phyloP scores from a whole-genome alignment of 2,329 filamentous ascomycete genomes.

The Metarhizium rileyi region DNA sequence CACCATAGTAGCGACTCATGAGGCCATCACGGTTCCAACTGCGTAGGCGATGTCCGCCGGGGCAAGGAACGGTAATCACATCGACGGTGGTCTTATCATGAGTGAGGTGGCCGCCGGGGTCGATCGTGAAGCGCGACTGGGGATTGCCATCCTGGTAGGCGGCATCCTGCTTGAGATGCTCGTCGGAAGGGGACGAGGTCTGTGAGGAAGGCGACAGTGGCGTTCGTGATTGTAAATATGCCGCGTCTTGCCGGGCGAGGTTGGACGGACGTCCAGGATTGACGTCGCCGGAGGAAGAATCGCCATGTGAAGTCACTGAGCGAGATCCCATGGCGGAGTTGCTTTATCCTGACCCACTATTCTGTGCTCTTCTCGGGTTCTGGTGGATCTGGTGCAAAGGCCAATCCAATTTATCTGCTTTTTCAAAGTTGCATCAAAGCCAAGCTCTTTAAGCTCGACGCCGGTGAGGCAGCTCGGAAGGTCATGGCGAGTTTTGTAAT shows the following conservation, averaged over 20 bases:
- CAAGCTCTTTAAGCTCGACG: no score
- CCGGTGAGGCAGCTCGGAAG: no score
- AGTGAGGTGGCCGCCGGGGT: slow-evolving; percentile 25
- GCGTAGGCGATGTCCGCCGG: slow-evolving; percentile 40
- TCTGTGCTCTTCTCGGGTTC: no score
- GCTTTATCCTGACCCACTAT: no score
- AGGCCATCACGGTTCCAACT: slow-evolving; percentile 44
- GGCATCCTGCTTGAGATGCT: not conserved
- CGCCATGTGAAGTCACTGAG: slow-evolving; percentile 9
- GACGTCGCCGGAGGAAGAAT: slow-evolving; percentile 15
- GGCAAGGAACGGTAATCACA: slow-evolving; percentile 43
- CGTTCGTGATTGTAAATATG: not conserved
- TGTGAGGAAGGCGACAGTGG: not conserved
- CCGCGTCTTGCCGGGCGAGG: not conserved
- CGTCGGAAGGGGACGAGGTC: not conserved
- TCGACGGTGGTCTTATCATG: slow-evolving; percentile 46
- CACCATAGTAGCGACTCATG: slow-evolving; percentile 35
- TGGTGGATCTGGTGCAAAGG: no score
- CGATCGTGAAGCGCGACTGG: slow-evolving; percentile 20
- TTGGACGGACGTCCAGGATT: slow-evolving; percentile 16
- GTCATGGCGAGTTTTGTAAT: no score
- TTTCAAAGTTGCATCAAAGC: no score
- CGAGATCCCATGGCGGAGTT: not conserved
- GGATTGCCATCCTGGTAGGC: not conserved
- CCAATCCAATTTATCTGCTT: not conserved